Evolutionary conservation across 2,329 filamentous ascomycete species (phyloP).

Genomic region (Lasiodiplodia sp.): DNA sequence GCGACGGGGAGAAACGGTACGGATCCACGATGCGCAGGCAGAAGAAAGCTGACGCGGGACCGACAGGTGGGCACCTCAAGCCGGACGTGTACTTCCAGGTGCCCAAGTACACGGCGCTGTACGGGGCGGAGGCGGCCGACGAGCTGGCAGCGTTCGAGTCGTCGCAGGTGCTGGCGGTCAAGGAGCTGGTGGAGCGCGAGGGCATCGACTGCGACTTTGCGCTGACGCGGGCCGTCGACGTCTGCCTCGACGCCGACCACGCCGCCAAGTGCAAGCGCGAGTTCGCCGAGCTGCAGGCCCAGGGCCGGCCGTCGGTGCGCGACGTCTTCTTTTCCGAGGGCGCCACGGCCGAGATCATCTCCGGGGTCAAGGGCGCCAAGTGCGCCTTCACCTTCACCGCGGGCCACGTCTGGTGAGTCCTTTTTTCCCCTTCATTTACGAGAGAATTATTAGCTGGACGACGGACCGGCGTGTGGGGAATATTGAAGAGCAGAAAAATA

Average conservation of each 20-base stretch:
- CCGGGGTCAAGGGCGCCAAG: constrained; percentile 36
- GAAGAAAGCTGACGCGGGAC: background rate
- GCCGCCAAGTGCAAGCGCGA: constrained; percentile 29
- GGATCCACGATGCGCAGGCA: constrained; percentile 27
- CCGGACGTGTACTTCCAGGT: constrained; percentile 49
- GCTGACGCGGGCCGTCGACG: constrained; percentile 34
- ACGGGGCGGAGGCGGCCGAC: constrained; percentile 27
- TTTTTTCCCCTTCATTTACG: constrained; percentile 29
- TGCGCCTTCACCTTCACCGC: constrained; percentile 34
- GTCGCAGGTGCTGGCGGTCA: constrained; percentile 32
- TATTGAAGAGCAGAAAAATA: background rate
- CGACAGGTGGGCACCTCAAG: constrained; percentile 28
- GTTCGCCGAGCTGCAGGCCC: constrained; percentile 28
- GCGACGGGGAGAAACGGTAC: constrained; percentile 45
- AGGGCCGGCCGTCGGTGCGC: constrained; percentile 35
- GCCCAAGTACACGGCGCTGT: constrained; percentile 27
- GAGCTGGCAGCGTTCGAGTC: constrained; percentile 34
- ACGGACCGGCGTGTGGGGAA: too few species aligned
- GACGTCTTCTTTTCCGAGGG: constrained; percentile 32
- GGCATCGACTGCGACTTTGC: constrained; percentile 39
- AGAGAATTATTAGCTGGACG: too few species aligned
- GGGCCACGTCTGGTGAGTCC: constrained; percentile 27
- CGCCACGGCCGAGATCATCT: constrained; percentile 32
- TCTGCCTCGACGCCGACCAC: constrained; percentile 30
- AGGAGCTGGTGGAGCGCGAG: constrained; percentile 35